Evolutionary conservation across 768 basidiomycete species (phyloP), one percentile per base, ranked within the genome.

Genomic region (Boletellus sp.): DNA sequence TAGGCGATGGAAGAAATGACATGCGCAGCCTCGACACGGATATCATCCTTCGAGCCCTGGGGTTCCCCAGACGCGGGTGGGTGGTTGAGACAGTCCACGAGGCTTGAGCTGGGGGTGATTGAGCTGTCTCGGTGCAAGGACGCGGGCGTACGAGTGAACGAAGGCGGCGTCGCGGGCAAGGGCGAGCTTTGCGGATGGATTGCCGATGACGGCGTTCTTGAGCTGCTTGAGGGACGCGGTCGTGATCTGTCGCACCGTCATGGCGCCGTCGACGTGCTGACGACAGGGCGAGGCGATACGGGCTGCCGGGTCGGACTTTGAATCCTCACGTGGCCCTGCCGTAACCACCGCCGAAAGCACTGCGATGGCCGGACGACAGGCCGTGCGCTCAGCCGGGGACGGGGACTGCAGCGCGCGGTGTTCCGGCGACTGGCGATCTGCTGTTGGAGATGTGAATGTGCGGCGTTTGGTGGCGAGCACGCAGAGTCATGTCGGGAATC

Each of bases 161-260:
- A 84, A 81, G 3, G 60, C 64, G 12, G 75, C 69, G 55, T 90
- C 84, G 37, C 73, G 67, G 1, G 82, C 79, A 1, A 87, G 68
- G 13, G 75, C 64, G 2, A 73, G 61, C 63, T 91, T 91, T 1
- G 85, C 85, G 0, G 80, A 78, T 0, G 86, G 87, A 53, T 90
- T 91, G 2, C 89, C 89, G 34, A 90, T 90, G 42, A 90, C 84
- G 1, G 74, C 64, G 65, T 90, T 90, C 69, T 90, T 90, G 51
- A 81, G 76, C 52, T 74, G 71, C 69, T 87, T 90, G 55, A 89
- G 78, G 1, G 65, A 52, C 2, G 51, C 53, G 2, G 61, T 58
- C 0, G 67, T 53, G 48, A 67, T 63, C 40, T 55, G 62, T 48
- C 67, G 58, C 17, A 69, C 63, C 28, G 67, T 69, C 67, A 69